These are phyloP conservation scores for Phytophthora cactorum DNA, from an alignment of 352 stramenopile species.

Conservation along the genomic window DNA sequence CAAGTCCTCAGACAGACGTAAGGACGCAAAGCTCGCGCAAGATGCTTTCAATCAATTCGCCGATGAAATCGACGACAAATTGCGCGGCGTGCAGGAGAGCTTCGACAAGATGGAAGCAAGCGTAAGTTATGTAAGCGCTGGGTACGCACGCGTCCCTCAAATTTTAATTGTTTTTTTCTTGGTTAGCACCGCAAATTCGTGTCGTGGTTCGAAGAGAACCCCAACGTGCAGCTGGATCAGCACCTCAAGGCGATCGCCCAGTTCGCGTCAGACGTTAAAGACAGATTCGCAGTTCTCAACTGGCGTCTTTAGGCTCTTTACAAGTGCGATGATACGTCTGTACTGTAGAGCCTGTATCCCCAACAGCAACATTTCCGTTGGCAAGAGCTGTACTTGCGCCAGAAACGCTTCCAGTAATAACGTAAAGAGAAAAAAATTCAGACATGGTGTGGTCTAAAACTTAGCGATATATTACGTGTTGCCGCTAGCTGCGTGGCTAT, in stretches of 20 bases:
- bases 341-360: neutral
- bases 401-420: slow-evolving; percentile 16
- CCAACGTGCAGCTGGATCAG: slow-evolving; percentile 15
- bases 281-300: slow-evolving; percentile 9
- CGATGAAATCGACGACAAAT: slow-evolving; percentile 26
- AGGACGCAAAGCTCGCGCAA: slow-evolving; percentile 14
- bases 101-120: slow-evolving; percentile 32
- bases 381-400: slow-evolving; percentile 5
- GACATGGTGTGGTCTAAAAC: slow-evolving; percentile 14
- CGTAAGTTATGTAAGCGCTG: slow-evolving; percentile 15
- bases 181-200: slow-evolving; percentile 26
- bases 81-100: slow-evolving; percentile 21
- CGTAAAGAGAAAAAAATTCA: neutral
- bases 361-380: slow-evolving; percentile 1
- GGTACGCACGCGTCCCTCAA: neutral
- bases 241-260: slow-evolving; percentile 28
- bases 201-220: slow-evolving; percentile 34
- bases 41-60: slow-evolving; percentile 32
- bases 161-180: neutral
- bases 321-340: neutral
- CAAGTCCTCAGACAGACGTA: neutral
- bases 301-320: neutral
- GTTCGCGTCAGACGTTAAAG: slow-evolving; percentile 28
- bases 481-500: slow-evolving; percentile 11
- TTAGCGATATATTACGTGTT: slow-evolving; percentile 30